Base-by-base conservation (phyloP, 805 yeast species). In the Myxozyma lipomycoides region DNA sequence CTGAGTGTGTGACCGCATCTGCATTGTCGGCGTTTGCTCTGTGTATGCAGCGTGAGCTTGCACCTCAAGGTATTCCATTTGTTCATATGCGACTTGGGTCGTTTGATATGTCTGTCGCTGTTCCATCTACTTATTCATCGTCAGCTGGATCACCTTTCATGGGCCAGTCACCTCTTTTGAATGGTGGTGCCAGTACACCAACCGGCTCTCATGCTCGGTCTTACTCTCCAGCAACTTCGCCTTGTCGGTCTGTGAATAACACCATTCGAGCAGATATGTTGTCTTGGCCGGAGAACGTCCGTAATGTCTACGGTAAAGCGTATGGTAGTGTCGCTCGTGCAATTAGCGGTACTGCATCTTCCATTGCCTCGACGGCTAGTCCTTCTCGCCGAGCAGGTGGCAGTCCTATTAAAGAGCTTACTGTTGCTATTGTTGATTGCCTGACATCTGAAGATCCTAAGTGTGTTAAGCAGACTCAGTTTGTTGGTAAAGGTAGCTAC, bases 1-100 rank as follows among this genome's bases (percentile, higher is more conserved):
- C 84, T 0, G 89, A 83, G 55, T 71, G 79, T 24, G 62, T 82
- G 32, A 74, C 77, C n/a, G 74, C 75, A 28, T 72, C 72, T 34
- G 70, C 78, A 1, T 52, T 82, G 34, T 55, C 67, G 3, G 49
- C 70, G 0, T 52, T 77, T 18, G 66, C 75, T 4, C 54, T 65
- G 17, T 64, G 72, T 30, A 59, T 78, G 44, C 64, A 72, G 17
- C 67, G 78, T 26, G 78, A 74, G 56, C 67, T 73, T 10, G 67
- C 64, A n/a, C 70, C 75, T n/a, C 72, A 71, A 40, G 62, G 63
- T 2, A 57, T 77, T 10, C 73, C 76, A 17, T 66, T 77, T 40
- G 66, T 73, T 3, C 75, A 75, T 51, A 51, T 77, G 41, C 67
- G 70, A 34, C 61, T 77, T n/a, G 81, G 81, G 4, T 70, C 78